Conservation (phyloP, 177 flowering plant species). For the Vitis hybrid region DNA sequence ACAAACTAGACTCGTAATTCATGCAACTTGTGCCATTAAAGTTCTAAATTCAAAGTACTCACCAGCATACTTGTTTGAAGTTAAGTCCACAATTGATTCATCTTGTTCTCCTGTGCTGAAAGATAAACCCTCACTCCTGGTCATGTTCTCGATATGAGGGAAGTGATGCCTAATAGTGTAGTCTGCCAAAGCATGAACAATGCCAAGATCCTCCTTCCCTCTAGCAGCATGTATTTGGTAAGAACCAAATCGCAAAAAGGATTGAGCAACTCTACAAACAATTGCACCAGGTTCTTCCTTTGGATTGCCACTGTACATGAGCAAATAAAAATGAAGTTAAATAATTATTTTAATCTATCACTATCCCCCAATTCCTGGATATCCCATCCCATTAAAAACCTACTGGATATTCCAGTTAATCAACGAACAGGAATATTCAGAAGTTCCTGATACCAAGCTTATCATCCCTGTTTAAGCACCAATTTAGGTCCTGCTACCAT, state of each 20-base stretch:
- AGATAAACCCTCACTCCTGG: conserved; percentile 69
- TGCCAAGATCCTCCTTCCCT: conserved; percentile 77
- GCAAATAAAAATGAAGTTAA: background rate
- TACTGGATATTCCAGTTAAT: too few relatives aligned
- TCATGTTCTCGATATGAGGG: conserved; percentile 83
- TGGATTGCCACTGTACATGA: conserved; percentile 81
- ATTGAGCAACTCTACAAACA: conserved; percentile 93
- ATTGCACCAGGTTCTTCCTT: conserved; percentile 99
- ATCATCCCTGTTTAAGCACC: background rate
- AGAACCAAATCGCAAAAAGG: conserved; percentile 97
- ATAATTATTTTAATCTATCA: too few relatives aligned
- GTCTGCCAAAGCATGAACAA: conserved; percentile 82
- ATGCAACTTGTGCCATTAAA: background rate
- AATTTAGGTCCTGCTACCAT: background rate
- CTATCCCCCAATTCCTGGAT: too few relatives aligned
- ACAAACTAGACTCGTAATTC: background rate
- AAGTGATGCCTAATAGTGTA: conserved; percentile 85
- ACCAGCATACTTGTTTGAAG: conserved; percentile 99
- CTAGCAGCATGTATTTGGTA: conserved; percentile 93
- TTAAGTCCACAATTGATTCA: conserved; percentile 76
- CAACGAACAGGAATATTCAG: background rate
- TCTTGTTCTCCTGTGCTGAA: conserved; percentile 73
- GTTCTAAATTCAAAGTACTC: conserved; percentile 9
- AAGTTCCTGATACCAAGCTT: background rate
- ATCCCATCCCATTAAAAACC: background rate